phyloP scores from a whole-genome alignment of 768 basidiomycete species.

The Tulasnella sp. region DNA sequence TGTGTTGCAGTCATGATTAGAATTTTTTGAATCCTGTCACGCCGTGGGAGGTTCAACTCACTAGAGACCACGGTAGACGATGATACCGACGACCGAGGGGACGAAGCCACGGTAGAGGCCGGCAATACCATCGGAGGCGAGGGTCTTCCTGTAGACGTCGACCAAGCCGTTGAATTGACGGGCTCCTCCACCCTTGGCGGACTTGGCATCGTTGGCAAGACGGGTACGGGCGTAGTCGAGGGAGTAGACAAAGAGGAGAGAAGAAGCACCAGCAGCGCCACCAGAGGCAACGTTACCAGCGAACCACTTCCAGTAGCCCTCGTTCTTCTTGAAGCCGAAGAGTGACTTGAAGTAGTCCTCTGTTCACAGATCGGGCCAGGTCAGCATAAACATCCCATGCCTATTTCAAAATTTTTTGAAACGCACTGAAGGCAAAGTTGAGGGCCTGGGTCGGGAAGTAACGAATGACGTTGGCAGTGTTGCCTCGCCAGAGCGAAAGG shows the following conservation, averaged over 20 bases:
- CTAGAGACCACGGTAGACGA: conserved; percentile 99
- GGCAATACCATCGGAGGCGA: conserved; percentile 94
- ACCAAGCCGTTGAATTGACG: conserved; percentile 99
- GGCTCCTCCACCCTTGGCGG: conserved; percentile 81
- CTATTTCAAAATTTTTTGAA: conserved; percentile 19
- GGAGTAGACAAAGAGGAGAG: conserved; percentile 98
- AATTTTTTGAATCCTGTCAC: background rate
- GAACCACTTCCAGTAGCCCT: conserved; percentile 99
- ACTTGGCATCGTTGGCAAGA: conserved; percentile 97
- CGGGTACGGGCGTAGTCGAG: conserved; percentile 99
- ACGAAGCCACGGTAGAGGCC: conserved; percentile 99
- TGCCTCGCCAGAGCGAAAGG: conserved; percentile 95
- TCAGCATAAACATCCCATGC: conserved; percentile 19
- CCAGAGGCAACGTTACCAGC: conserved; percentile 96
- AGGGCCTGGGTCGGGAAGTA: conserved; percentile 99
- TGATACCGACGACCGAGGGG: conserved; percentile 97
- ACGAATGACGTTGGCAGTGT: conserved; percentile 99
- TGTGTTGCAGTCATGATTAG: background rate
- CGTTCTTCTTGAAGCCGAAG: conserved; percentile 97
- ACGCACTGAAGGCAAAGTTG: conserved; percentile 99
- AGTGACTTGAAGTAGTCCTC: conserved; percentile 99
- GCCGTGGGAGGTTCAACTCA: conserved; percentile 21
- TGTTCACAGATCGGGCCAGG: conserved; percentile 34
- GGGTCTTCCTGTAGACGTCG: conserved; percentile 96
- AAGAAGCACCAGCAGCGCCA: conserved; percentile 99